A percentile compares a stretch with the other conserved stretches of the same genome.
phyloP scores from a whole-genome alignment of 805 yeast genomes.

The Maudiozyma barnettii region DNA sequence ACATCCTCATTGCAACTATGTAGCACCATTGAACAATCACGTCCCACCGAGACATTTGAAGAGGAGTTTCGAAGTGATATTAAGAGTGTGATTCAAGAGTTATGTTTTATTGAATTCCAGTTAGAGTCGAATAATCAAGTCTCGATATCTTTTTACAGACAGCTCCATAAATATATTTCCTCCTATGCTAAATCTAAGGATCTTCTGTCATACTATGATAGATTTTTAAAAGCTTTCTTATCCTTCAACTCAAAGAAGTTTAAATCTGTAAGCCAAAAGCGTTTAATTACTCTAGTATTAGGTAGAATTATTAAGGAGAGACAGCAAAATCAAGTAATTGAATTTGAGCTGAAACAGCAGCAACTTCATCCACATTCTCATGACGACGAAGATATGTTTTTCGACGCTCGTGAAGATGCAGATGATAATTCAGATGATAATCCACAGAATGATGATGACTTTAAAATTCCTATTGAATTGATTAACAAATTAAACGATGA shows the following conservation, averaged over 20 bases:
- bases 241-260: conserved; percentile 1
- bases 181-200: conserved; percentile 23
- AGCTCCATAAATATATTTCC: conserved; percentile 28
- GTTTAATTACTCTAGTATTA: conserved; percentile 36
- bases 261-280: conserved; percentile 31
- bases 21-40: conserved; percentile 19
- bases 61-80: conserved; percentile 31
- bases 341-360: conserved; percentile 45
- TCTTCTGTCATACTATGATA: conserved; percentile 28
- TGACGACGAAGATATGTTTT: conserved; percentile 4
- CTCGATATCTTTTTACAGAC: conserved; percentile 29
- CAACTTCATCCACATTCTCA: conserved; percentile 16
- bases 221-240: conserved; percentile 30
- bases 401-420: not conserved
- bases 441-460: conserved; percentile 9
- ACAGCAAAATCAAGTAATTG: conserved; percentile 56
- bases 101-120: conserved; percentile 29
- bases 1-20: conserved; percentile 39
- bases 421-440: conserved; percentile 2
- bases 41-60: conserved; percentile 26
- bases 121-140: conserved; percentile 24
- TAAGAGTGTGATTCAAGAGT: conserved; percentile 36
- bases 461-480: conserved; percentile 29
- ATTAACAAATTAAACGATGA: conserved; percentile 27
- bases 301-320: conserved; percentile 32